phyloP scores from a whole-genome alignment of 148 eudicot species.

The Camellia lanceoleosa region DNA sequence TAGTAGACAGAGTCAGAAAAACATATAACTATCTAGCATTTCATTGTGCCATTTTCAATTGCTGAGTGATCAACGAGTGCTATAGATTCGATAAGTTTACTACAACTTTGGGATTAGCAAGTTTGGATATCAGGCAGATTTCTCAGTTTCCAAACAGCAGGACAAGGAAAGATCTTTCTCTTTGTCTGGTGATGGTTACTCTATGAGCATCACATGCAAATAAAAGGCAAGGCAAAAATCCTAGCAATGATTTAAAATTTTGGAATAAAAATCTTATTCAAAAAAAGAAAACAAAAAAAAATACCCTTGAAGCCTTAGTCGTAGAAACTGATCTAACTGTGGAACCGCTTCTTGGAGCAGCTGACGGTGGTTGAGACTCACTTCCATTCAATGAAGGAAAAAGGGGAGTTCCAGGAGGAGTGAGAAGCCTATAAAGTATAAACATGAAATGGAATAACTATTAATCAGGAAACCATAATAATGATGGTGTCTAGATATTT shows the following conservation, averaged over 20 bases:
- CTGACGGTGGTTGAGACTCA: conserved; percentile 49
- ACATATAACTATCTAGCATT: background rate
- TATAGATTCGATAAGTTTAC: background rate
- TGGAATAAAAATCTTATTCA: background rate
- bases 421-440: conserved; percentile 73
- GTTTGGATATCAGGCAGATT: background rate
- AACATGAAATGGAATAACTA: conserved; percentile 10
- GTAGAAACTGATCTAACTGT: conserved; percentile 60
- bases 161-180: background rate
- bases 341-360: conserved; percentile 61
- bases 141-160: background rate
- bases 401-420: conserved; percentile 98
- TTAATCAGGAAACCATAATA: background rate
- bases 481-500: background rate
- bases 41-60: background rate
- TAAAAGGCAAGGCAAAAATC: conserved; percentile 9
- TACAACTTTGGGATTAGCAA: background rate
- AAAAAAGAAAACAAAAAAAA: conserved; percentile 10
- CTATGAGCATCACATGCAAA: background rate
- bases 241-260: conserved; percentile 1
- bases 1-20: background rate
- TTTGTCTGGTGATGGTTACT: background rate
- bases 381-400: conserved; percentile 61
- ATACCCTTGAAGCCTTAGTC: conserved; percentile 79
- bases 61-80: background rate